Conservation (phyloP, 441 rosid species). For the Croton setiger region DNA sequence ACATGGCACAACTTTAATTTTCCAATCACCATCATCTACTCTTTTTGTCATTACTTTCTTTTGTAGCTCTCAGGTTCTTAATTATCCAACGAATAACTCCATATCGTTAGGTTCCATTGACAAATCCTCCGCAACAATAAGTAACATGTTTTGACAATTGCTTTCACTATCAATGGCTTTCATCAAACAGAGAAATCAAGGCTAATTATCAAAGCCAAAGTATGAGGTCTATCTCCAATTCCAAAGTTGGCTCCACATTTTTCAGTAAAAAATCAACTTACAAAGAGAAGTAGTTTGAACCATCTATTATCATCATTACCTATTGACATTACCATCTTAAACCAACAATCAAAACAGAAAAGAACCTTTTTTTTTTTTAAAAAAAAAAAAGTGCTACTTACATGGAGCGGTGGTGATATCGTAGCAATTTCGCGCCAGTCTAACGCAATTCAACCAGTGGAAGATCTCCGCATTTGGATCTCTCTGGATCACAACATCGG, state of each 20-base stretch:
- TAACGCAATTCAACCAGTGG: conserved; percentile 71
- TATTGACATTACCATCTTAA: background rate
- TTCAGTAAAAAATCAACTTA: background rate
- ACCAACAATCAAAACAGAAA: background rate
- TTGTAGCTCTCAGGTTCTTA: conserved; percentile 14
- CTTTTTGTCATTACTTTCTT: conserved; percentile 13
- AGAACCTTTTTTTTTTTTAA: background rate
- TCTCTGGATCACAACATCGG: conserved; percentile 57
- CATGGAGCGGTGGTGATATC: conserved; percentile 12
- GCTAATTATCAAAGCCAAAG: background rate
- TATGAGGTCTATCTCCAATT: background rate
- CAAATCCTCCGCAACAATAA: conserved; percentile 4
- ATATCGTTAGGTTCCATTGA: conserved; percentile 10
- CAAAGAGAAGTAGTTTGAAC: background rate
- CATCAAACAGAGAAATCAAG: background rate
- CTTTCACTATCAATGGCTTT: conserved; percentile 3
- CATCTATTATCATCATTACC: background rate
- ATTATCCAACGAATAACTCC: conserved; percentile 6
- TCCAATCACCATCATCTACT: conserved; percentile 15
- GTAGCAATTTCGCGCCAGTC: conserved; percentile 42
- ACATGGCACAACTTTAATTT: conserved; percentile 14
- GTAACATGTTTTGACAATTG: conserved; percentile 2
- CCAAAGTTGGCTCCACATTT: background rate
- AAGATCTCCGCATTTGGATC: conserved; percentile 76
- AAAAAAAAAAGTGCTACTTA: background rate